Conservation (phyloP, 2,329 filamentous ascomycete species). For the Penicillium sp. region DNA sequence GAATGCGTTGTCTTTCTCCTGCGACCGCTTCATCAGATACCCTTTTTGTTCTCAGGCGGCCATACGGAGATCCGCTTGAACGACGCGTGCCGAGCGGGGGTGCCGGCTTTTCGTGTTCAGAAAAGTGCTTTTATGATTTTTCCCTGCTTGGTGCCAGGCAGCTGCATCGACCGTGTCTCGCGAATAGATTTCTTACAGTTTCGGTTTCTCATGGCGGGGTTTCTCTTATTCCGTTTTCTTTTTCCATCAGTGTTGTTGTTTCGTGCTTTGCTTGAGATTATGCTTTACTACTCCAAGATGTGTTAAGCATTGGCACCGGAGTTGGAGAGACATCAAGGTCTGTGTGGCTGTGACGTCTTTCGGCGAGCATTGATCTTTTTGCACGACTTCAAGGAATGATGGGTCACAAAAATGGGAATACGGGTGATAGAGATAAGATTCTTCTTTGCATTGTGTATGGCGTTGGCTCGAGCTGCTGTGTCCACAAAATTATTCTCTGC, state of each 20-base stretch:
- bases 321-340: too few species aligned
- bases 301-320: too few species aligned
- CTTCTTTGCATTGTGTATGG: slow-evolving; percentile 37
- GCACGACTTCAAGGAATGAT: too few species aligned
- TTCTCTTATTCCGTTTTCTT: too few species aligned
- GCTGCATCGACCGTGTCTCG: slow-evolving; percentile 35
- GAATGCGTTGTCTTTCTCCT: slow-evolving; percentile 44
- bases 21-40: slow-evolving; percentile 42
- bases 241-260: too few species aligned
- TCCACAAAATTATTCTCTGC: slow-evolving; percentile 27
- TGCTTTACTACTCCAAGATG: too few species aligned
- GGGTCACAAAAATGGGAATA: slow-evolving; percentile 12
- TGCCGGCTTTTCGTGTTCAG: slow-evolving; percentile 29
- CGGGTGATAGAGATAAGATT: too few species aligned
- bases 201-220: slow-evolving; percentile 37
- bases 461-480: slow-evolving; percentile 37
- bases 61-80: slow-evolving; percentile 30
- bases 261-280: too few species aligned
- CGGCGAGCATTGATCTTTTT: too few species aligned
- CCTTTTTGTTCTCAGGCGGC: slow-evolving; percentile 39
- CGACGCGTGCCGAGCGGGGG: slow-evolving; percentile 34
- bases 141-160: too few species aligned
- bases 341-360: too few species aligned
- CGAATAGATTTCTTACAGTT: slow-evolving; percentile 35
- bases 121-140: slow-evolving; percentile 35